Evolutionary conservation across 352 stramenopile species (phyloP).

Genomic region (Phytopythium montanum): DNA sequence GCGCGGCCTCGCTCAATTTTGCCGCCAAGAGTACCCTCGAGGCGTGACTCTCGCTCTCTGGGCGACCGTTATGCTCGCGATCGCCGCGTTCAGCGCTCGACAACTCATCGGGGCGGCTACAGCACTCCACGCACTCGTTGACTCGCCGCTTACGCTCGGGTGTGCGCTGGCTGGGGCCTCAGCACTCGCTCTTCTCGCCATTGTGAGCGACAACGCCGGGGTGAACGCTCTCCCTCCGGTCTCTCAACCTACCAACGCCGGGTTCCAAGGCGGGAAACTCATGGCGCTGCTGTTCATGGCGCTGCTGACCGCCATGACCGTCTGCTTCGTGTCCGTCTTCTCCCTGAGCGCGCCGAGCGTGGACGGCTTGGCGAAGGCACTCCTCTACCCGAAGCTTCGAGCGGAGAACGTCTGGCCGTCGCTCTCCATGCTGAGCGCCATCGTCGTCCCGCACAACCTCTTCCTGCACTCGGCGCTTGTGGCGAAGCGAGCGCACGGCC

Average conservation of each 20-base stretch:
- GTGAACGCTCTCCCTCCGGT: neutral
- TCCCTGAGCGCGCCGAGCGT: conserved; percentile 53
- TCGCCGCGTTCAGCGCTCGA: conserved; percentile 86
- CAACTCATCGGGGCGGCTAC: conserved; percentile 80
- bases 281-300: conserved; percentile 84
- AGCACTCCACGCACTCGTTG: conserved; percentile 75
- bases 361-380: conserved; percentile 66
- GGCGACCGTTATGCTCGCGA: conserved; percentile 87
- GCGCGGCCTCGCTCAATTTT: conserved; percentile 73
- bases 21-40: conserved; percentile 61
- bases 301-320: conserved; percentile 85
- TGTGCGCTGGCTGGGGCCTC: conserved; percentile 65
- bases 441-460: conserved; percentile 96
- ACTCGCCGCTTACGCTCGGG: conserved; percentile 62
- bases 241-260: conserved; percentile 3
- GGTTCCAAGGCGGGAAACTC: conserved; percentile 3
- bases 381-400: conserved; percentile 57
- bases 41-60: conserved; percentile 55
- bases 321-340: conserved; percentile 89
- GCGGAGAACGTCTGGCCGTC: conserved; percentile 56
- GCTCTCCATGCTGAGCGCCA: conserved; percentile 80
- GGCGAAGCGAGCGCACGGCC: conserved; percentile 24
- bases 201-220: conserved; percentile 49
- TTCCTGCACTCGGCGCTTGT: conserved; percentile 93
- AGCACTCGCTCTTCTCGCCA: conserved; percentile 90